A percentile compares a stretch with the other conserved stretches of the same genome.
Conservation (phyloP, 768 basidiomycete genomes). For the Russula emetica region DNA sequence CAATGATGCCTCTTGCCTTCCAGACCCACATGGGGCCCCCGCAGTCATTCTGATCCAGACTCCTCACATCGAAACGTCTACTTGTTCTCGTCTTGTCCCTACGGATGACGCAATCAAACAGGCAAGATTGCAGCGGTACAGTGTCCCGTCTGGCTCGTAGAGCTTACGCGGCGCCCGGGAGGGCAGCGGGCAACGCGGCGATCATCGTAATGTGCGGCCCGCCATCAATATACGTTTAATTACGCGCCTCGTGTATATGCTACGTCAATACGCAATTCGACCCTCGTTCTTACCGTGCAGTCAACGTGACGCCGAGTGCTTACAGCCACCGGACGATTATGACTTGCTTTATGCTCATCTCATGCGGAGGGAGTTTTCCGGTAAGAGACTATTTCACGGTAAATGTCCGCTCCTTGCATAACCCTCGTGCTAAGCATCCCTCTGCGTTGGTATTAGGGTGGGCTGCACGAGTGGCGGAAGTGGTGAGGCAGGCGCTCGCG, state of each 20-base stretch:
- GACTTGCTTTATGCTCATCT: not conserved
- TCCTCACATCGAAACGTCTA: not conserved
- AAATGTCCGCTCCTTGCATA: not conserved
- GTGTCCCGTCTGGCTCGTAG: not conserved
- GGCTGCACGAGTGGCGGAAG: slow-evolving; percentile 11
- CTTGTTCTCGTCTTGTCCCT: not conserved
- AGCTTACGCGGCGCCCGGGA: not conserved
- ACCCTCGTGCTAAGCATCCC: not conserved
- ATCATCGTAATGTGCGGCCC: not conserved
- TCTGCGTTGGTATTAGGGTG: not conserved
- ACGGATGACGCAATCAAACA: not conserved
- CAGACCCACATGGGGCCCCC: not conserved
- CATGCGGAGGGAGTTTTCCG: not conserved
- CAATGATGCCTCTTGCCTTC: not conserved
- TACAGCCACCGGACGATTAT: slow-evolving; percentile 12
- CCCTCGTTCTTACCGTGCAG: slow-evolving; percentile 9
- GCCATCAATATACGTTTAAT: not conserved
- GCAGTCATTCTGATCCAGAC: not conserved
- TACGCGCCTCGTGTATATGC: slow-evolving; percentile 5
- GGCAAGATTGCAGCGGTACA: not conserved
- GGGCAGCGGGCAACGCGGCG: slow-evolving; percentile 6
- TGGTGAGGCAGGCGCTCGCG: slow-evolving; percentile 12
- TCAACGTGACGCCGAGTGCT: not conserved
- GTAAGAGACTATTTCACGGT: not conserved
- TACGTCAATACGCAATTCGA: not conserved